A percentile compares a stretch with the other conserved stretches of the same genome.
Conservation (phyloP, 2,329 filamentous ascomycete genomes). For the Claviceps pusilla region DNA sequence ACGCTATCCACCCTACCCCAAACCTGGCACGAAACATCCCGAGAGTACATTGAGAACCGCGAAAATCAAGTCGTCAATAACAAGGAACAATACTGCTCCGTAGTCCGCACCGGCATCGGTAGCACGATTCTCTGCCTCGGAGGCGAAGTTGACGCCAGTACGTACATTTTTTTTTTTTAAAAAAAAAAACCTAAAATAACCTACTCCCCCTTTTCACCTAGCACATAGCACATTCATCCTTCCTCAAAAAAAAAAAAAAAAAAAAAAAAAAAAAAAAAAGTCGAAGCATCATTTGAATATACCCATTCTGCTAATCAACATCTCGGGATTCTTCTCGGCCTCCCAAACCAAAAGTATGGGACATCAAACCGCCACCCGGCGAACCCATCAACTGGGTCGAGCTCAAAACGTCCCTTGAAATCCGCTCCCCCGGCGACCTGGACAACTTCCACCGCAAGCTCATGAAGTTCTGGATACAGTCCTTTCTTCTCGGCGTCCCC, state of each 20-base stretch:
- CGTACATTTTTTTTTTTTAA: constrained; percentile 1
- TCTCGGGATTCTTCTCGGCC: not conserved
- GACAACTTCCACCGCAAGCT: constrained; percentile 76
- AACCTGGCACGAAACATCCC: constrained; percentile 56
- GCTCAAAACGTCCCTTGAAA: constrained; percentile 74
- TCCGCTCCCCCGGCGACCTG: constrained; percentile 51
- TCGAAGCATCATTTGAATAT: not conserved
- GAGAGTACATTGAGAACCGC: constrained; percentile 66
- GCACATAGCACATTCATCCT: not conserved
- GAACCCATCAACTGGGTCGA: constrained; percentile 83
- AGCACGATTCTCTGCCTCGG: constrained; percentile 61
- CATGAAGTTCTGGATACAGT: constrained; percentile 93
- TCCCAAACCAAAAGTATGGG: constrained; percentile 48
- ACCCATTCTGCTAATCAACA: not conserved
- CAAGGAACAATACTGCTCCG: constrained; percentile 86
- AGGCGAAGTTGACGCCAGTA: constrained; percentile 84
- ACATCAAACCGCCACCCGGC: constrained; percentile 55
- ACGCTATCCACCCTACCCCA: constrained; percentile 61
- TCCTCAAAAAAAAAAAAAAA: too few species aligned
- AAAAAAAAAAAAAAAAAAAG: too few species aligned
- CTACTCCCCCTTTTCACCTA: not conserved
- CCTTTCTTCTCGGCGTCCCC: constrained; percentile 81
- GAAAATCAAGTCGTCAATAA: constrained; percentile 65
- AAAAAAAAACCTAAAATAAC: not conserved
- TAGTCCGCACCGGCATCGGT: constrained; percentile 79